Conservation (phyloP, 106 monocot genomes). For the Platanthera zijinensis region DNA sequence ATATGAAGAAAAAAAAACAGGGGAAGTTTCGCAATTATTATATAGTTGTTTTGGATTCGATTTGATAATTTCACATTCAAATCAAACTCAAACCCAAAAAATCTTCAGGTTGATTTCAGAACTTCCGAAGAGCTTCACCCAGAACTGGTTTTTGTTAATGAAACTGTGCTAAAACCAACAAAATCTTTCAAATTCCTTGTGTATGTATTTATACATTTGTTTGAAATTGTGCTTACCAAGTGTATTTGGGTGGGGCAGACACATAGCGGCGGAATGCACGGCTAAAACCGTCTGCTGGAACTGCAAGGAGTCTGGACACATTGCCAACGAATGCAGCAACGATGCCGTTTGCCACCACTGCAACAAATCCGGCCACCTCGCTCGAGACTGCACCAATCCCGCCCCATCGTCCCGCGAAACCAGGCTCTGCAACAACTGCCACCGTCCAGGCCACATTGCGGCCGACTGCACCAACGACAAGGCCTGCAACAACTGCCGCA, state of each 20-base stretch:
- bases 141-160: too few species aligned
- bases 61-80: too few species aligned
- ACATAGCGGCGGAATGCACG: constrained; percentile 68
- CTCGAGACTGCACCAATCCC: constrained; percentile 48
- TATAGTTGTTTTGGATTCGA: too few species aligned
- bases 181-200: too few species aligned
- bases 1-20: too few species aligned
- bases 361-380: constrained; percentile 60
- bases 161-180: too few species aligned
- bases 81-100: too few species aligned
- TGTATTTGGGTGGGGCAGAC: constrained; percentile 18
- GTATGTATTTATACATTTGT: too few species aligned
- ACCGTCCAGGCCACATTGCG: constrained; percentile 60
- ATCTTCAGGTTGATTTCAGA: too few species aligned
- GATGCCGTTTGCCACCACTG: constrained; percentile 69
- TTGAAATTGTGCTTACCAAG: too few species aligned
- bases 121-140: too few species aligned
- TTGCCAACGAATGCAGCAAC: constrained; percentile 63
- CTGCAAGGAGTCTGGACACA: constrained; percentile 73
- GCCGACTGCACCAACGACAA: constrained; percentile 66
- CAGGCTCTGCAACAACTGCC: constrained; percentile 75
- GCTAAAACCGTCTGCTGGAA: constrained; percentile 66
- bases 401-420: constrained; percentile 14
- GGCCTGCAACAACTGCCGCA: constrained; percentile 80
- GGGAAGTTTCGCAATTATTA: too few species aligned